Evolutionary conservation across 1,284 basidiomycete species (phyloP).

Genomic region (Acaromyces ingoldii): DNA sequence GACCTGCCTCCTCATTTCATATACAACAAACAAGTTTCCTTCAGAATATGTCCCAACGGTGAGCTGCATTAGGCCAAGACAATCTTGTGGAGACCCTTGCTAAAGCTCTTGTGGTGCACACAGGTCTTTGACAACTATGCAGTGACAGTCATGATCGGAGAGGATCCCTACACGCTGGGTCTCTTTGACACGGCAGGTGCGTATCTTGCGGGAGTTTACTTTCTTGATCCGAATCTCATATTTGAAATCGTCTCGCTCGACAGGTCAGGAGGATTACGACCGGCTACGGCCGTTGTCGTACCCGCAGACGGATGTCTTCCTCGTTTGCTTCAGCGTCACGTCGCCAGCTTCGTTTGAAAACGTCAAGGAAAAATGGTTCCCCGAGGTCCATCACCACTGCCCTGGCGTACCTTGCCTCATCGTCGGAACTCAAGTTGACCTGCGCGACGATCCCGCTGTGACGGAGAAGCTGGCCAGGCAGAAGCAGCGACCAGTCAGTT

Average conservation of each 20-base stretch:
- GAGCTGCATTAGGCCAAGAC: slow-evolving; percentile 43
- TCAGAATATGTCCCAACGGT: slow-evolving; percentile 86
- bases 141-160: slow-evolving; percentile 99
- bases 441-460: slow-evolving; percentile 87
- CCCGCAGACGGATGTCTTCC: slow-evolving; percentile 98
- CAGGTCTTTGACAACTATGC: slow-evolving; percentile 92
- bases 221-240: slow-evolving; percentile 7
- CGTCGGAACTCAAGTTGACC: slow-evolving; percentile 95
- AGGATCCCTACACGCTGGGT: slow-evolving; percentile 96
- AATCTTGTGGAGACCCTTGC: background rate
- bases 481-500: slow-evolving; percentile 86
- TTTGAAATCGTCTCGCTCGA: slow-evolving; percentile 1
- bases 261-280: slow-evolving; percentile 99
- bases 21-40: slow-evolving; percentile 81
- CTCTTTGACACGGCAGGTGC: slow-evolving; percentile 95
- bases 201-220: slow-evolving; percentile 20
- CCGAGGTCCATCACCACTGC: slow-evolving; percentile 98
- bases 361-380: slow-evolving; percentile 99
- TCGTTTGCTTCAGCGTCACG: slow-evolving; percentile 98
- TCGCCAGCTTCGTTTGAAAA: slow-evolving; percentile 98
- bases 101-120: background rate
- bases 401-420: slow-evolving; percentile 99
- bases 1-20: slow-evolving; percentile 98
- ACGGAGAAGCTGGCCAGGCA: slow-evolving; percentile 91
- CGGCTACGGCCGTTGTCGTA: slow-evolving; percentile 97